Evolutionary conservation across 179 eudicot genomes (phyloP).

Genomic region (Carnegiea gigantea): DNA sequence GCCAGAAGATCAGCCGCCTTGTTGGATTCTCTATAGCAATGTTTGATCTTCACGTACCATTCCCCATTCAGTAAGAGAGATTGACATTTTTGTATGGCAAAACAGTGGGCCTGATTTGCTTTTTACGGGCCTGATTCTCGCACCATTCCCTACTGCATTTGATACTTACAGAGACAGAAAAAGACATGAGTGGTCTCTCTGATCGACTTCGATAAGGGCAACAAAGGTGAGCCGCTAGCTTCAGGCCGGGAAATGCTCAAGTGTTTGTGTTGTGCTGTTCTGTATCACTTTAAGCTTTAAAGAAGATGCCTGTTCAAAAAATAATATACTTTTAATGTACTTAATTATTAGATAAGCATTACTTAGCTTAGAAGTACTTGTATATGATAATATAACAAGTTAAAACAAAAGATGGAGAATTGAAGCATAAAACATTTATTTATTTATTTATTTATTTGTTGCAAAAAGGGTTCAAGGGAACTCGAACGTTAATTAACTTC

Average conservation of each 20-base stretch:
- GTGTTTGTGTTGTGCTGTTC: conserved; percentile 7
- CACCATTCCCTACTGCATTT: too few species aligned
- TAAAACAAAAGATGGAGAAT: not conserved
- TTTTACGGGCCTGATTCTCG: too few species aligned
- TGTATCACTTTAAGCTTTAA: conserved; percentile 34
- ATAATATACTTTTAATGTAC: conserved; percentile 21
- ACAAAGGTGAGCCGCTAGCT: conserved; percentile 22
- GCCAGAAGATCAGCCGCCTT: too few species aligned
- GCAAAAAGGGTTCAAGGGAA: conserved; percentile 2
- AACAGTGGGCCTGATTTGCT: too few species aligned
- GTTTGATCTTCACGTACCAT: too few species aligned
- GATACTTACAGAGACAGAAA: conserved; percentile 27
- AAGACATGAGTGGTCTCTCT: conserved; percentile 19
- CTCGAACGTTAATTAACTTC: conserved; percentile 19
- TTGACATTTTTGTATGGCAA: too few species aligned
- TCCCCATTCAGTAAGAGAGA: too few species aligned
- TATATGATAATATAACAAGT: conserved; percentile 6
- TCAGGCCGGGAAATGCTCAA: conserved; percentile 7
- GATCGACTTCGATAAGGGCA: conserved; percentile 34
- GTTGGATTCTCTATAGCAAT: too few species aligned
- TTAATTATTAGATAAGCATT: not conserved
- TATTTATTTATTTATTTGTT: too few species aligned
- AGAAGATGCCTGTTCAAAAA: conserved; percentile 34
- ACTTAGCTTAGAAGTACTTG: conserved; percentile 26
- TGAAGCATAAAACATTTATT: conserved; percentile 1